Evolutionary conservation across 2,329 filamentous ascomycete species (phyloP).

Genomic region (Calonectria hongkongensis): DNA sequence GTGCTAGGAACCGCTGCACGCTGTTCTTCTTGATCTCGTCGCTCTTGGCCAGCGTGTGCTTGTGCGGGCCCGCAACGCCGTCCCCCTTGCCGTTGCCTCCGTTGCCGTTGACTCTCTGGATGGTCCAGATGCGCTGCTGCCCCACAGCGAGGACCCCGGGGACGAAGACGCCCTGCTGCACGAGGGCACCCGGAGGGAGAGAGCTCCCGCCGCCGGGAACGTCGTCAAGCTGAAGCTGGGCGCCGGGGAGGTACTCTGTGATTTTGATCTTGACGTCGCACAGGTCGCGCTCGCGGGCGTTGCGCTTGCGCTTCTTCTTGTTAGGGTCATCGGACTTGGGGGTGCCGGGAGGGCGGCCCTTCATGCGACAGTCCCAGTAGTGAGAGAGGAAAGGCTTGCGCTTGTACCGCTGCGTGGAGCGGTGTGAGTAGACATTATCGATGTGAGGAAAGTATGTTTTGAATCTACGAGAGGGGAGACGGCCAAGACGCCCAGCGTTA

Average conservation of each 20-base stretch:
- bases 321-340: slow-evolving; percentile 86
- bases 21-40: slow-evolving; percentile 89
- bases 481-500: slow-evolving; percentile 9
- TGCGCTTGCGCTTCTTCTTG: slow-evolving; percentile 88
- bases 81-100: slow-evolving; percentile 83
- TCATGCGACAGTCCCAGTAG: slow-evolving; percentile 90
- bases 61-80: slow-evolving; percentile 82
- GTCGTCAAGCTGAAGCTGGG: slow-evolving; percentile 58
- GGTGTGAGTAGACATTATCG: slow-evolving; percentile 90
- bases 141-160: slow-evolving; percentile 60
- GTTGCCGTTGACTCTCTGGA: slow-evolving; percentile 86
- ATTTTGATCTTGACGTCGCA: slow-evolving; percentile 93
- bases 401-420: slow-evolving; percentile 87
- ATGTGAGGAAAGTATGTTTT: slow-evolving; percentile 89
- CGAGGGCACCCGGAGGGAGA: background rate
- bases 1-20: slow-evolving; percentile 79
- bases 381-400: slow-evolving; percentile 88
- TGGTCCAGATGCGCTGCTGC: slow-evolving; percentile 80
- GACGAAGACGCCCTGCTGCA: slow-evolving; percentile 29
- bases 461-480: slow-evolving; percentile 70
- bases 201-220: slow-evolving; percentile 19
- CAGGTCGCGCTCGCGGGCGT: slow-evolving; percentile 83
- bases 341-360: slow-evolving; percentile 85
- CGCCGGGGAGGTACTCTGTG: slow-evolving; percentile 83
- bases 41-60: slow-evolving; percentile 82